Evolutionary conservation across 495 filamentous ascomycete species (phyloP), one percentile per base, ranked within the genome.

Genomic region (Trichoderma orchidacearum): DNA sequence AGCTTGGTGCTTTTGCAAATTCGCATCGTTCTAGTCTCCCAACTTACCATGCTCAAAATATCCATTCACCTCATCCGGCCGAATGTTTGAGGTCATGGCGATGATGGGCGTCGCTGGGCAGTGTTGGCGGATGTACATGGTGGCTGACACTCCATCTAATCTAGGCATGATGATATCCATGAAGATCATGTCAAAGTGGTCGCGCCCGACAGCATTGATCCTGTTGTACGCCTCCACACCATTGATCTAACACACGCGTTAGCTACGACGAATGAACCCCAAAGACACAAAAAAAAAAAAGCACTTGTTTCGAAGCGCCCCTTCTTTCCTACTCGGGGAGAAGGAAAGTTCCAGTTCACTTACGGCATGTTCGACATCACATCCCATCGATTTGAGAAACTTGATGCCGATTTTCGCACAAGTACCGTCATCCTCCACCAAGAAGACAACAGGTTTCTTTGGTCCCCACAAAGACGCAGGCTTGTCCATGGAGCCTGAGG

Each of bases 101-200:
- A 98, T 89, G 62, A 97, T 93, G 13, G 93, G 93, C 17, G 89
- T 90, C 21, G 82, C 77, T 25, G 74, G 78, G 60, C 92, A 84
- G 61, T 91, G 87, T 67, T 96, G 88, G 56, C 94, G 85, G 60
- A 98, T 96, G 57, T 95, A 82, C 64, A 90, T 87, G 51, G 90
- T 95, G 25, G 93, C 93, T 9, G 90, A 95, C 29, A 96, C 90
- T 52, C 93, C 93, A 65, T 97, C 93, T 17, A 98, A 75, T 63
- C 92, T 85, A 15, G 93, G 93, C 92, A 98, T 96, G 58, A 97
- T 95, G 62, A 98, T 97, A 72, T 97, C 94, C 93, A 98, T 98
- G 41, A 97, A 79, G 45, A 98, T 89, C 36, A 98, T 71, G 65
- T 97, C 91, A 68, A 94, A 97, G 31, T 87, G 89, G 17, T 83